Base-by-base conservation (phyloP, 1,139 yeast species). In the Saccharomycopsis crataegensis region DNA sequence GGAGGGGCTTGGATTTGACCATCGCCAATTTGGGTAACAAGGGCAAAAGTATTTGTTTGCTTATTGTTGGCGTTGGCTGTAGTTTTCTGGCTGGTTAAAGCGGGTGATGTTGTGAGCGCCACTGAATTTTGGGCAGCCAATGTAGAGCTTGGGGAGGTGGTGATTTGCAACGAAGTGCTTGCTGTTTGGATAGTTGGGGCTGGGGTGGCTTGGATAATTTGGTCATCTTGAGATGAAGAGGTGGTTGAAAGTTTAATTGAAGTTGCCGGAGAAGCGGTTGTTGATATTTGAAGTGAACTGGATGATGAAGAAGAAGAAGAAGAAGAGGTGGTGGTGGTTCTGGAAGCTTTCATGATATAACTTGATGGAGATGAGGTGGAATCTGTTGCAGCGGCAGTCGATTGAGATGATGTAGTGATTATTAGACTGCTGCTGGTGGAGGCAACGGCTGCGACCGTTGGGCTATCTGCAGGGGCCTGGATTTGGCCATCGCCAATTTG, bases 401-500 rank as follows among this genome's bases (percentile, higher is more conserved):
- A 32, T 31, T 46, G 14, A 11, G 48, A 12, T 11, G 38, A 12
- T 3, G 38, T 43, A 14, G 38, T 17, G 41, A 22, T 22, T 22
- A 22, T 22, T 9, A 22, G 6, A 34, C 49, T 28, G 8, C 14
- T 17, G 52, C 46, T 16, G n/a, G 49, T 36, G 17, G 28, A 44
- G 28, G 51, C 50, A 16, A 14, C 52, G 6, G 40, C 22, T 4
- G 49, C 49, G 6, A 22, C 51, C 7, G 52, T 46, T 17, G 52
- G 22, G 22, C 22, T 22, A 34, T 36, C 46, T 38, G 54, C 16
- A 17, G 55, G 52, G 42, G 62, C 60, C 50, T 71, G 75, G 45
- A 70, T 62, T 67, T 74, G 77, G 48, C 77, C 77, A 57, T 73
- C 77, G 50, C 66, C 62, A 40, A 73, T 74, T 65, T 74, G 78